These are phyloP conservation scores for Tolypocladium cylindrosporum DNA, from an alignment of 2,329 filamentous ascomycete genomes.

Conservation along the genomic window DNA sequence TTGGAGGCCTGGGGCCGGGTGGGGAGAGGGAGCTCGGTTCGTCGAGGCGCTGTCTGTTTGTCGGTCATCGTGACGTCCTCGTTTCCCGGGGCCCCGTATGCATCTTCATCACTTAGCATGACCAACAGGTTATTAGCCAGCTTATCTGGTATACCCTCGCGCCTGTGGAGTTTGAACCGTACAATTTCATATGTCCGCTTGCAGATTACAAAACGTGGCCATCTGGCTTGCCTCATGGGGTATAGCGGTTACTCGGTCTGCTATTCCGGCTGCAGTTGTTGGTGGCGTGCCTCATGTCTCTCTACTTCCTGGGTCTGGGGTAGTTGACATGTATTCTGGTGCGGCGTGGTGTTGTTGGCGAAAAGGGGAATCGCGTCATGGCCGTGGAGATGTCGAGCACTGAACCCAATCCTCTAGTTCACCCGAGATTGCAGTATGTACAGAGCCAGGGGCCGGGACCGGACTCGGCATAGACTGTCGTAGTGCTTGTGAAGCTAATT, in stretches of 20 bases:
- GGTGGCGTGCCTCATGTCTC: background rate
- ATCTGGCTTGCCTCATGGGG: background rate
- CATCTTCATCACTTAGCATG: background rate
- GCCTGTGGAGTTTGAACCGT: background rate
- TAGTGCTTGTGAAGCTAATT: background rate
- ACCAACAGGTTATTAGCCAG: background rate
- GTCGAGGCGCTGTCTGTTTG: background rate
- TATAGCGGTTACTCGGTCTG: background rate
- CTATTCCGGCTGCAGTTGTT: background rate
- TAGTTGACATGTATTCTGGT: too few relatives aligned
- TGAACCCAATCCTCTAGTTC: background rate
- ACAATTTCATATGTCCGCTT: background rate
- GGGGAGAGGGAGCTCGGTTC: background rate
- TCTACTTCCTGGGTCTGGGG: background rate
- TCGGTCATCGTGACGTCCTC: background rate
- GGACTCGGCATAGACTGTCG: background rate
- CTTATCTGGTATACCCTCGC: background rate
- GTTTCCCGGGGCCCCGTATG: background rate
- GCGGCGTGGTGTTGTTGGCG: background rate
- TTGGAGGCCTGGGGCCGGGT: background rate
- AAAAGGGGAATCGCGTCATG: background rate
- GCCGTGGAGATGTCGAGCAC: background rate
- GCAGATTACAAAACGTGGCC: too few relatives aligned
- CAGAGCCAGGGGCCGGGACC: background rate
- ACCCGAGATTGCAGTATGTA: background rate